A percentile compares a stretch with the other conserved stretches of the same genome.
Evolutionary conservation across 2,329 filamentous ascomycete species (phyloP).

Genomic region (Venturia carpophila): DNA sequence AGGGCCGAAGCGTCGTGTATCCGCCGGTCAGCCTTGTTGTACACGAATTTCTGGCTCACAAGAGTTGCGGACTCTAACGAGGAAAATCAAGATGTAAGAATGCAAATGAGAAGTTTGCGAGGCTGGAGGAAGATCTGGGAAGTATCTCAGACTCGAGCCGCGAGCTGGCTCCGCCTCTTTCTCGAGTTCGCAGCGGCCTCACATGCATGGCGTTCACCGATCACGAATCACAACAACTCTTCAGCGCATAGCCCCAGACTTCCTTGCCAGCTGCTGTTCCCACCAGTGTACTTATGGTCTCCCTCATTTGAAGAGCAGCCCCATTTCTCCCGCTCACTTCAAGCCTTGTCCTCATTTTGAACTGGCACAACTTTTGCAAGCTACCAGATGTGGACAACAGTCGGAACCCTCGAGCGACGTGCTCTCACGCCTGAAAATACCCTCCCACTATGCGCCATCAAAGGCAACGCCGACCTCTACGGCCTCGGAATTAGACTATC

Average conservation of each 20-base stretch:
- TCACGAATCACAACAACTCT: constrained; percentile 5
- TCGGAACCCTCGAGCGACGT: background rate
- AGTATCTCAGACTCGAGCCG: background rate
- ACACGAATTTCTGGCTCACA: background rate
- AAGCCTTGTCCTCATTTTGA: background rate
- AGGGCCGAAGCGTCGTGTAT: background rate
- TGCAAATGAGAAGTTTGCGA: too few species aligned
- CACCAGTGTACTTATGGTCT: background rate
- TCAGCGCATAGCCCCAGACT: constrained; percentile 3
- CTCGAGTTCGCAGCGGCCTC: constrained; percentile 3
- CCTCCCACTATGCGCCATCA: background rate
- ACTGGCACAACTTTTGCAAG: background rate
- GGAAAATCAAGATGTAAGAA: background rate
- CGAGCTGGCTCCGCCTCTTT: background rate
- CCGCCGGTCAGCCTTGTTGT: background rate
- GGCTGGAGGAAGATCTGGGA: background rate
- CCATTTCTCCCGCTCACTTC: background rate
- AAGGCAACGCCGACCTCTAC: background rate
- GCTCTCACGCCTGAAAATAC: background rate
- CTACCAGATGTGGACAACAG: background rate
- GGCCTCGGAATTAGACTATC: constrained; percentile 2
- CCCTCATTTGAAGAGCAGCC: background rate
- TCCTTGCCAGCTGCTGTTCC: background rate
- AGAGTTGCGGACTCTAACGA: background rate
- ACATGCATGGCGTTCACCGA: background rate